Conservation (phyloP, 1,139 yeast genomes). For the Candida glucosophila region DNA sequence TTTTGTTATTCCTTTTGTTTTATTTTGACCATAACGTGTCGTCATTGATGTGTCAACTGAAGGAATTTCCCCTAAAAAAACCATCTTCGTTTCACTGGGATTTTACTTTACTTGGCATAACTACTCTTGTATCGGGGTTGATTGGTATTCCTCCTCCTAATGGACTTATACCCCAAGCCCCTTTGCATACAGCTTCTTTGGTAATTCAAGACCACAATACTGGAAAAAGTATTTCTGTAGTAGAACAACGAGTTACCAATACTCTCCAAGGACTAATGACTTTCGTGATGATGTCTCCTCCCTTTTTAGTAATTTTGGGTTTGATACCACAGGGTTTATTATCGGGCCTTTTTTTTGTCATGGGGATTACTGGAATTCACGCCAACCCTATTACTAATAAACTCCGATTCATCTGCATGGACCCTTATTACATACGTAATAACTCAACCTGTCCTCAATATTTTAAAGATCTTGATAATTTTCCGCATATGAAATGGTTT, state of each 20-base stretch:
- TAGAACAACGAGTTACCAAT: conserved; percentile 84
- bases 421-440: conserved; percentile 34
- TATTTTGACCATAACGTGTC: conserved; percentile 95
- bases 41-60: conserved; percentile 82
- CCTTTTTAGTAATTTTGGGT: conserved; percentile 71
- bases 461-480: conserved; percentile 22
- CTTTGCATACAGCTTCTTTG: conserved; percentile 76
- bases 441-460: conserved; percentile 29
- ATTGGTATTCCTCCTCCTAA: conserved; percentile 93
- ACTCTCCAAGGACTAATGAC: conserved; percentile 77
- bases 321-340: conserved; percentile 90
- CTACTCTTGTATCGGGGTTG: conserved; percentile 81
- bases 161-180: conserved; percentile 96
- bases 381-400: conserved; percentile 58
- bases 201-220: conserved; percentile 45
- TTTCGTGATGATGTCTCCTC: conserved; percentile 83
- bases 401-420: conserved; percentile 58
- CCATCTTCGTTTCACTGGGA: conserved; percentile 95
- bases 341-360: conserved; percentile 85
- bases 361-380: conserved; percentile 79
- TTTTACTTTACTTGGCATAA: conserved; percentile 71
- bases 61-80: conserved; percentile 70
- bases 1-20: conserved; percentile 72
- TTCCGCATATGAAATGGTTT: conserved; percentile 41
- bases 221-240: conserved; percentile 49